Percentiles rank a stretch among this genome's conserved stretches.
phyloP scores from a whole-genome alignment of 176 grass and related monocot genomes.

The Pharus latifolius region DNA sequence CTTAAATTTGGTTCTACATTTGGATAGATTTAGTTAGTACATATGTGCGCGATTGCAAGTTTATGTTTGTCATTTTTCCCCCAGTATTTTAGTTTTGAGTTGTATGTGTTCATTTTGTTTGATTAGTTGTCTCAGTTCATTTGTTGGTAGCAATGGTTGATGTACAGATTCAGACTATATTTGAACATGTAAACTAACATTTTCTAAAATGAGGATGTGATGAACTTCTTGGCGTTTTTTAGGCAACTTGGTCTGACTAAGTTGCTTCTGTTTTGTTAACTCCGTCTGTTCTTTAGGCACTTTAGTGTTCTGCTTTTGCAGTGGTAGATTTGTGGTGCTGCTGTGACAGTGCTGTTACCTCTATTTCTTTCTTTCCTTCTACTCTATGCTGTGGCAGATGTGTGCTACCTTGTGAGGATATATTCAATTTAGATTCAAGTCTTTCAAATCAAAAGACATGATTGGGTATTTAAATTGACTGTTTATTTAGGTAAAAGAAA shows the following conservation, averaged over 20 bases:
- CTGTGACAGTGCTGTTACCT: too few relatives aligned
- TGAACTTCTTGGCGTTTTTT: slow-evolving; percentile 14
- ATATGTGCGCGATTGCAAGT: background rate
- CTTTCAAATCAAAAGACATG: too few relatives aligned
- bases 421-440: too few relatives aligned
- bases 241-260: background rate
- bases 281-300: too few relatives aligned
- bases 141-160: slow-evolving; percentile 16
- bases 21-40: background rate
- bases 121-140: slow-evolving; percentile 11
- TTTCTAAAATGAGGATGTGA: slow-evolving; percentile 18
- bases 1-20: background rate
- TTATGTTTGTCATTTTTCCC: background rate
- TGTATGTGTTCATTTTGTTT: slow-evolving; percentile 19
- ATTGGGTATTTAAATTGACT: too few relatives aligned
- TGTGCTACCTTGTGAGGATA: too few relatives aligned
- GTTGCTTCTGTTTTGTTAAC: background rate
- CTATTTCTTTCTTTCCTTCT: too few relatives aligned
- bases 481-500: too few relatives aligned
- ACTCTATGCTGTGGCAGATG: too few relatives aligned
- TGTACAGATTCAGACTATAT: slow-evolving; percentile 27
- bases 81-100: slow-evolving; percentile 7
- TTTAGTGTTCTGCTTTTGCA: too few relatives aligned
- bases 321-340: too few relatives aligned
- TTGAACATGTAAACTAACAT: slow-evolving; percentile 13